Conservation (phyloP, 306 rosid genomes). For the Vigna unguiculata region DNA sequence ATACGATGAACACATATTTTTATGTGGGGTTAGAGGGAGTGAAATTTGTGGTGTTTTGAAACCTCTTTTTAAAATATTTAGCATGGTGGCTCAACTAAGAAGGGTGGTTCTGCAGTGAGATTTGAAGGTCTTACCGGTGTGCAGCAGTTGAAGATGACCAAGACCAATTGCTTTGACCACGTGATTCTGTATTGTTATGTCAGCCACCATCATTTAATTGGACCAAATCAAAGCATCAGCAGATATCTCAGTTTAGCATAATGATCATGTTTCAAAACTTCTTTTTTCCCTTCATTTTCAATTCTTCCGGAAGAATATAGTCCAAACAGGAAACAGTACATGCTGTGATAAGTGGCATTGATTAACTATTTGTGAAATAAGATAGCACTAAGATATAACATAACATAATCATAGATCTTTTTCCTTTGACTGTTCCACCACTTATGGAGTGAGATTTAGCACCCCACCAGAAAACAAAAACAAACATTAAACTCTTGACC, state of each 20-base stretch:
- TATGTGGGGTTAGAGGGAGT: too few species aligned
- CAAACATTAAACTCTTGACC: background rate
- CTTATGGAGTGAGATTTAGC: background rate
- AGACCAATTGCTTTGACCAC: slow-evolving; percentile 6
- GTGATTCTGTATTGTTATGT: background rate
- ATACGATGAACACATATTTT: background rate
- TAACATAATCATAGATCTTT: background rate
- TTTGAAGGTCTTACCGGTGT: background rate
- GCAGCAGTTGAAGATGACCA: background rate
- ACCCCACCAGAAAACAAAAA: background rate
- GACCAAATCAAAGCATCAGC: background rate
- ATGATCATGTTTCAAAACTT: background rate
- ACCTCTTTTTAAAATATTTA: background rate
- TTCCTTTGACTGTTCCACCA: slow-evolving; percentile 2
- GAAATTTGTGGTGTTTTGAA: background rate
- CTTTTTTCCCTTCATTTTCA: background rate
- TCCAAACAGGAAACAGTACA: background rate
- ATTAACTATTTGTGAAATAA: background rate
- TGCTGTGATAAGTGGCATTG: background rate
- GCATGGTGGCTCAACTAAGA: background rate
- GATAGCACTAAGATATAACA: background rate
- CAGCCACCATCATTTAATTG: background rate
- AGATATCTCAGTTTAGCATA: background rate
- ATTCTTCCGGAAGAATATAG: background rate
- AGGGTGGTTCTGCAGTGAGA: too few species aligned